Evolutionary conservation across 1,284 basidiomycete genomes (phyloP), one percentile per base, ranked within the genome.

Genomic region (Leccinum fallax): DNA sequence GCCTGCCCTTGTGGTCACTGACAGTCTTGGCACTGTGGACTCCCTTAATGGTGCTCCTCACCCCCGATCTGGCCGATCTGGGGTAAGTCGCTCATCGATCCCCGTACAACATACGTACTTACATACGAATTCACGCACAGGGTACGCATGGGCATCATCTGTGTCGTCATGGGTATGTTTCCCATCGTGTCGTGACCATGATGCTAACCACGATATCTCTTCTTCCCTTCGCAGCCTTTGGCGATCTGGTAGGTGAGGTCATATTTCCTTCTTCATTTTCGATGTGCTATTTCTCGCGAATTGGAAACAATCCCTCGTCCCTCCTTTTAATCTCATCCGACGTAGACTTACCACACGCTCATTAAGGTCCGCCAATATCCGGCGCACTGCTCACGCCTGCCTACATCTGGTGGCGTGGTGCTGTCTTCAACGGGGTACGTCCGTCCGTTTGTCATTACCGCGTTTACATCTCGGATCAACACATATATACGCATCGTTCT

Each of bases 351-450:
- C 11, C 21, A 13, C 21, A 49, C 21, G 19, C 13, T 21, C 46
- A 24, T 49, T 13, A 21, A 76, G 75, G 72, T 28, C 70, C 74
- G 0, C 75, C 72, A 1, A 66, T 76, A 63, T 69, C 74, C 11
- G 74, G 72, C 4, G 70, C 71, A 11, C 58, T 74, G 11, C 70
- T 74, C 38, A 68, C 68, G 2, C 54, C 71, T 2, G 43, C 66
- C 0, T 74, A 75, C 24, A 9, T 70, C 55, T 74, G 75, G 74
- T 74, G 75, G 75, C 66, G 69, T 43, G 64, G 67, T 0, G 64
- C 73, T 8, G 55, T 77, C 10, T 77, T 74, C 59, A 73, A 71
- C 30, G 74, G 73, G 54, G 71, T 76, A 51, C 30, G 66, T 59
- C 11, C 11, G 15, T 40, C 46, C 46, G n/a, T 46, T 13, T 13